These are phyloP conservation scores for Curvularia verruculosa DNA, from an alignment of 2,329 filamentous ascomycete genomes.

Conservation along the genomic window DNA sequence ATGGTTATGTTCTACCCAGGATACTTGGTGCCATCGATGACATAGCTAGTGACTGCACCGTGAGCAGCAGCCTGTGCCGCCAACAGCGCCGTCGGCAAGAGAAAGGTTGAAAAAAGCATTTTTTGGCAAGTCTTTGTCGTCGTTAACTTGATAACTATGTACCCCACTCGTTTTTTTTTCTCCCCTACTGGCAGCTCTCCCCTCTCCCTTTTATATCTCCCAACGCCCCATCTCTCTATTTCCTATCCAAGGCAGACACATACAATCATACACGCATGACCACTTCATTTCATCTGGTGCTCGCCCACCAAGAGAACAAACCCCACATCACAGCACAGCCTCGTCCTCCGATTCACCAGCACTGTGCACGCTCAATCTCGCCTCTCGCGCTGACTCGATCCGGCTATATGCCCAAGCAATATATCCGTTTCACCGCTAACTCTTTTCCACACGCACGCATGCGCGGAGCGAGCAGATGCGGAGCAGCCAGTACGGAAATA, in stretches of 20 bases:
- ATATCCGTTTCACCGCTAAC: constrained; percentile 18
- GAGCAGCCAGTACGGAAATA: too few relatives aligned
- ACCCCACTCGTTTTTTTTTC: background rate
- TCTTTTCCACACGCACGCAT: too few relatives aligned
- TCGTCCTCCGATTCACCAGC: too few relatives aligned
- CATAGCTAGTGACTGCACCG: constrained; percentile 47
- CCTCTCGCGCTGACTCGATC: constrained; percentile 24
- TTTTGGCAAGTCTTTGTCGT: constrained; percentile 12
- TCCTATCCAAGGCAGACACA: background rate
- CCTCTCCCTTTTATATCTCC: background rate
- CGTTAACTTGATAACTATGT: too few relatives aligned
- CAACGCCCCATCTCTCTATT: background rate
- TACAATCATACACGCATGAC: constrained; percentile 2
- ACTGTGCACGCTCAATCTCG: too few relatives aligned
- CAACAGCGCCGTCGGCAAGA: constrained; percentile 42
- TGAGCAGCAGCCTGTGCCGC: constrained; percentile 42
- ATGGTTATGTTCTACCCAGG: constrained; percentile 27
- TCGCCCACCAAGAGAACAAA: background rate
- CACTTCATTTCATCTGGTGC: constrained; percentile 7
- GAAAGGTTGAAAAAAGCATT: constrained; percentile 48
- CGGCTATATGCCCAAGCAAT: constrained; percentile 24
- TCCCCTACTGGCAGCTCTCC: background rate
- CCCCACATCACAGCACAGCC: background rate
- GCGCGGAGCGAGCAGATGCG: background rate
- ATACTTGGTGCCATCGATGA: constrained; percentile 42